Base-by-base conservation (phyloP, 2,329 filamentous ascomycete genomes). In the Colletotrichum sidae region DNA sequence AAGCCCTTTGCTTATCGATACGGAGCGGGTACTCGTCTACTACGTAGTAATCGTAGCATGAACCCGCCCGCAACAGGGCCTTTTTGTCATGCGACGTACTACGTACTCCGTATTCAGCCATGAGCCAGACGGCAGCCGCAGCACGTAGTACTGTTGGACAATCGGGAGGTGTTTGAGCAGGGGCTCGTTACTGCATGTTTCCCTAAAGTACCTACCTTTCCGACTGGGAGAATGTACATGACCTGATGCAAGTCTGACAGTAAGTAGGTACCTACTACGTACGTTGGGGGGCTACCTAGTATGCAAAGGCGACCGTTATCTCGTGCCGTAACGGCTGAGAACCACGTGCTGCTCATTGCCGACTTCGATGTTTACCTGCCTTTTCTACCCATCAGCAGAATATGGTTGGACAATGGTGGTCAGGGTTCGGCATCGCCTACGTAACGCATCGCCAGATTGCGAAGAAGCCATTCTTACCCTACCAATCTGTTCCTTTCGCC, bases 171-270 rank as follows among this genome's bases (percentile, higher is more conserved):
- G 62, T 52, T 52, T 56, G 52, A 34, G n/a, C 64, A 66, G 53
- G 59, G 63, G 59, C 46, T 47, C 50, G 63, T 64, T 57, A 53
- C 63, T 56, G 37, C 46, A 47, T 13, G 52, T 51, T 41, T 38
- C 25, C 37, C 46, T 5, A 11, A 56, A 13, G 52, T 62, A 58
- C 54, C 54, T 50, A 17, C 44, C 41, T 35, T 38, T 42, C 25
- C 35, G 33, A 12, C 42, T 37, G 44, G 39, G 11, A 15, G 25
- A 37, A 42, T 56, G 42, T 49, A 25, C 25, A 25, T 25, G 25
- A 1, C 25, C 25, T 25, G 25, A 25, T 25, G 25, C 25, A 25
- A 25, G 25, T 25, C 4, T 25, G 25, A 25, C 4, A 25, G 25
- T 25, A 25, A 5, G 25, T 25, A 25, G 25, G 25, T 25, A 25